A percentile compares a stretch with the other conserved stretches of the same genome.
phyloP scores from a whole-genome alignment of 73 alveolate species.

The Paramecium pentaurelia region DNA sequence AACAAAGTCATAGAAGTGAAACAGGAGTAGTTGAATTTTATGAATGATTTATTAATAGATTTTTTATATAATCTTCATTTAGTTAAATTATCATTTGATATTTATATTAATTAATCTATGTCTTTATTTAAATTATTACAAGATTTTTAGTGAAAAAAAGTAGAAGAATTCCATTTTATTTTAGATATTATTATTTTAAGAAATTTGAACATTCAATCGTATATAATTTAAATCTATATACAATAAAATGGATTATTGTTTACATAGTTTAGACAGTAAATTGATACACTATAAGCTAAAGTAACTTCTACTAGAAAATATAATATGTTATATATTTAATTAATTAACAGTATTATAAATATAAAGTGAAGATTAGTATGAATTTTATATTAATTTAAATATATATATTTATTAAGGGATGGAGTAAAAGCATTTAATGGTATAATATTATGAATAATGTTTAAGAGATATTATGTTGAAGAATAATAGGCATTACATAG shows the following conservation, averaged over 20 bases:
- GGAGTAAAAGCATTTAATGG: background rate
- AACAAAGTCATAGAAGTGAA: constrained; percentile 36
- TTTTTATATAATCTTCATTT: background rate
- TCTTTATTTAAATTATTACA: too few species aligned
- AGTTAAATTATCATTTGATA: background rate
- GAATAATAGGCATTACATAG: constrained; percentile 8
- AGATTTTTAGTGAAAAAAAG: too few species aligned
- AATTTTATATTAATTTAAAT: background rate
- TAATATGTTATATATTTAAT: background rate
- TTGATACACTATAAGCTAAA: background rate
- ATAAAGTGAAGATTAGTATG: background rate
- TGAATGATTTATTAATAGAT: background rate
- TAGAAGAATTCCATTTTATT: too few species aligned
- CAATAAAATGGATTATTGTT: too few species aligned
- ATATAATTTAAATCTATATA: too few species aligned
- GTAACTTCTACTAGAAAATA: background rate
- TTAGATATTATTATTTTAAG: too few species aligned
- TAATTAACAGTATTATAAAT: background rate
- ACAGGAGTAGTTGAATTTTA: constrained; percentile 23
- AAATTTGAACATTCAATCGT: too few species aligned
- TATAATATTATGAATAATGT: background rate
- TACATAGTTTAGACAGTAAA: background rate
- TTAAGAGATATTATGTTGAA: background rate
- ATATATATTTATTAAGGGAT: background rate
- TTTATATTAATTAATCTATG: too few species aligned